Conservation (phyloP, 78 protist genomes). For the Dictyostelium purpureum region DNA sequence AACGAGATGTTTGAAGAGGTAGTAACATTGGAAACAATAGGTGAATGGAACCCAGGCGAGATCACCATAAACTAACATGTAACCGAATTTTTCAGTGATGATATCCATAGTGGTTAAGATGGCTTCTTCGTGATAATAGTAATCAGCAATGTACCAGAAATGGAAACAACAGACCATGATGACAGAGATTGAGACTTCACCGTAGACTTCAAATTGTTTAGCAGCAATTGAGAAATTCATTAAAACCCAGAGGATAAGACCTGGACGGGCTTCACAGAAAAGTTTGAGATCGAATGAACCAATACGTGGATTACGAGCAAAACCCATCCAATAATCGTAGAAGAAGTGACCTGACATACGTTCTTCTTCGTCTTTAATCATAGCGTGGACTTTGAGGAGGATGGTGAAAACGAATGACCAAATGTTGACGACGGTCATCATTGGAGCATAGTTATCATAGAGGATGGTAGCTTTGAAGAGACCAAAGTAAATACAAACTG, state of each 20-base stretch:
- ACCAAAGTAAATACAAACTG: conserved; percentile 13
- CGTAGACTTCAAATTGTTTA: conserved; percentile 77
- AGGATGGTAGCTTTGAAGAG: conserved; percentile 61
- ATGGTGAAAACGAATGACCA: conserved; percentile 62
- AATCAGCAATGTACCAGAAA: conserved; percentile 85
- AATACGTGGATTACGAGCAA: conserved; percentile 92
- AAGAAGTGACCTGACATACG: conserved; percentile 58
- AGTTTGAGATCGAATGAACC: conserved; percentile 90
- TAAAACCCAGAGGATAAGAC: conserved; percentile 90
- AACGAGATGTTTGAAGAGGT: conserved; percentile 30
- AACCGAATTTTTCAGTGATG: conserved; percentile 93
- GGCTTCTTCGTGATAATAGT: conserved; percentile 83
- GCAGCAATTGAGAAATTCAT: conserved; percentile 73
- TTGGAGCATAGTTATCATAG: conserved; percentile 49
- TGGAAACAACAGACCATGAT: conserved; percentile 70
- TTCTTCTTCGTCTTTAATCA: conserved; percentile 16
- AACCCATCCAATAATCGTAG: conserved; percentile 93
- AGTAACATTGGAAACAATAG: conserved; percentile 82
- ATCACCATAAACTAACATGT: conserved; percentile 93
- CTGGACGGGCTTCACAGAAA: conserved; percentile 94
- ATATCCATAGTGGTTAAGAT: conserved; percentile 92
- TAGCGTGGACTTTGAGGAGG: conserved; percentile 47
- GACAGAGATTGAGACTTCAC: conserved; percentile 58
- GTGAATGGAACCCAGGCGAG: conserved; percentile 92
- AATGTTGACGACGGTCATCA: conserved; percentile 49